Evolutionary conservation across 352 stramenopile species (phyloP), one percentile per base, ranked within the genome.

Genomic region (Blastocystis sp.): DNA sequence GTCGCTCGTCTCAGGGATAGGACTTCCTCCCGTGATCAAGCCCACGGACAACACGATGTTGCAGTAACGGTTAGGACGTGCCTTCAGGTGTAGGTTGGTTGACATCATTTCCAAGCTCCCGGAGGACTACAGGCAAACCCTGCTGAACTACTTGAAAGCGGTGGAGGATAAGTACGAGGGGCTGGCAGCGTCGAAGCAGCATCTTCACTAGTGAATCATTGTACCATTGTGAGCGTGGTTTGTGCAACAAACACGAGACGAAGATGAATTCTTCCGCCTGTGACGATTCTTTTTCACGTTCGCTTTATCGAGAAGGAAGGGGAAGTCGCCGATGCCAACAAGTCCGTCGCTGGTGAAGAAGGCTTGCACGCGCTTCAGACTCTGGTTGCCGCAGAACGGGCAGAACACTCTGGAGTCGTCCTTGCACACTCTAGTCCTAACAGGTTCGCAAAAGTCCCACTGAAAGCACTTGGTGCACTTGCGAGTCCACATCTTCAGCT

Each of bases 281-380:
- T 29, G 33, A 3, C 41, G 59, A 19, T 67, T 66, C 60, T 37
- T 67, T 19, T 26, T 66, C 45, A 16, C 45, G 16, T 41, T 67
- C 24, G 19, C 35, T 6, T 45, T 55, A 31, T 74, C 63, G 24
- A 10, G 29, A 41, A 37, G 74, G 55, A 50, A 41, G 45, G 45
- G 33, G 66, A 85, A 85, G 37, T 85, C 74, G 24, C 74, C 74
- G 10, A 85, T 45, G 26, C 74, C 74, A 24, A 85, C 74, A 2
- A 85, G 35, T 2, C 74, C 74, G 16, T 67, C 39, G 24, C 45
- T 67, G 4, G 51, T 85, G 33, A 85, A 69, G 50, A 85, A 61
- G 4, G 60, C 74, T n/a, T 85, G 74, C 10, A 85, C 74, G n/a
- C 74, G 74, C 33, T 67, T 66, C 55, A 85, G 50, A 85, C 74